A percentile compares a stretch with the other conserved stretches of the same genome.
Evolutionary conservation across 2,329 filamentous ascomycete genomes (phyloP).

Genomic region (Penicillium nordicum): DNA sequence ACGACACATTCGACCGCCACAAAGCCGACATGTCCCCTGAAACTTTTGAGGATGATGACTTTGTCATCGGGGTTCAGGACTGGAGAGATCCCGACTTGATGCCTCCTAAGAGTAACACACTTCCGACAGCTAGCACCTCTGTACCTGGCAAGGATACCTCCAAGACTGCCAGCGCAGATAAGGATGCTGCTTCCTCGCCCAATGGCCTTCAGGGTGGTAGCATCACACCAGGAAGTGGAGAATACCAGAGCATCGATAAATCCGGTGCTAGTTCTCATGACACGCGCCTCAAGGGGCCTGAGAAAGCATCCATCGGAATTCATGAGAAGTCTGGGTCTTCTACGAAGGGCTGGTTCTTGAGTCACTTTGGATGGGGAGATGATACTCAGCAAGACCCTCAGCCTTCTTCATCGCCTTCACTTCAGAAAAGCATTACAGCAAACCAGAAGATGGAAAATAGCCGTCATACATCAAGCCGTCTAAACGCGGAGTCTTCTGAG

Average conservation of each 20-base stretch:
- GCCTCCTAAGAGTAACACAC: constrained; percentile 37
- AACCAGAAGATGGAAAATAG: constrained; percentile 19
- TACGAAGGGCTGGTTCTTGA: constrained; percentile 35
- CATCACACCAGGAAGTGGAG: constrained; percentile 68
- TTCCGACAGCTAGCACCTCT: constrained; percentile 23
- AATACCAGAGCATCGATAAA: constrained; percentile 55
- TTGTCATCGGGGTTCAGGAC: constrained; percentile 80
- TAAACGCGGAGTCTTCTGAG: constrained; percentile 42
- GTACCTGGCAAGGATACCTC: constrained; percentile 23
- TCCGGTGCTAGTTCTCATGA: constrained; percentile 17
- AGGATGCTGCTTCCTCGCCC: constrained; percentile 26
- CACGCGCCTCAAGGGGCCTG: constrained; percentile 10
- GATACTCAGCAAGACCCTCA: constrained; percentile 12
- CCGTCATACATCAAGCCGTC: constrained; percentile 10
- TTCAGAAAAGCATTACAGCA: constrained; percentile 9
- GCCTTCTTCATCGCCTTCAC: constrained; percentile 12
- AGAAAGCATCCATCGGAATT: constrained; percentile 6
- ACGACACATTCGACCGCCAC: constrained; percentile 14
- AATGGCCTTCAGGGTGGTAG: constrained; percentile 59
- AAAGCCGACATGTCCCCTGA: constrained; percentile 26
- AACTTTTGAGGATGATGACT: constrained; percentile 55
- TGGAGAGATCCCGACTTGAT: constrained; percentile 78
- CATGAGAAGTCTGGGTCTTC: constrained; percentile 12
- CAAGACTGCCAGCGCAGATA: constrained; percentile 33
- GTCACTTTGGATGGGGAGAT: constrained; percentile 32